phyloP scores from a whole-genome alignment of 768 basidiomycete genomes.

The Collybiopsis confluens region DNA sequence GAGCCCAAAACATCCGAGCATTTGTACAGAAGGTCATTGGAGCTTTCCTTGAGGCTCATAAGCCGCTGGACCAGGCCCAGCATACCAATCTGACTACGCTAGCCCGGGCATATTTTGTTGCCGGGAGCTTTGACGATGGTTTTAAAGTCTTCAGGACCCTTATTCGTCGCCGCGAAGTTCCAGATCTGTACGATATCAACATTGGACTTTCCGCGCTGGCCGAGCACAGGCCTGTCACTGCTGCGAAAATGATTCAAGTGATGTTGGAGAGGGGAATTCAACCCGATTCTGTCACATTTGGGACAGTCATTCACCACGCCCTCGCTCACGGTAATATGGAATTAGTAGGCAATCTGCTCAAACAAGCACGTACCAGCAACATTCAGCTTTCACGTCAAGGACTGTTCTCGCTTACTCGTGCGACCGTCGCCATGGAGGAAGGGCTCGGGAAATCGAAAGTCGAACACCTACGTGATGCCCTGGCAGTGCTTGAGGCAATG shows the following conservation, averaged over 20 bases:
- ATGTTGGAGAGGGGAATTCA: slow-evolving; percentile 45
- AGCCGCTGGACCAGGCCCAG: slow-evolving; percentile 41
- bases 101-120: slow-evolving; percentile 58
- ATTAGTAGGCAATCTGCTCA: slow-evolving; percentile 40
- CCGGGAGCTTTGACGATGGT: slow-evolving; percentile 44
- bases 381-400: slow-evolving; percentile 42
- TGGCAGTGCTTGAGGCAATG: slow-evolving; percentile 38
- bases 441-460: background rate
- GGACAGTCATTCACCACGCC: slow-evolving; percentile 61
- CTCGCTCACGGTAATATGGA: slow-evolving; percentile 36
- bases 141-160: slow-evolving; percentile 44
- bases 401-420: slow-evolving; percentile 42
- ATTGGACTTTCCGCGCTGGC: slow-evolving; percentile 56
- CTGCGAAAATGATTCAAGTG: slow-evolving; percentile 40
- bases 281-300: slow-evolving; percentile 54
- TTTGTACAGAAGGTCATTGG: slow-evolving; percentile 6
- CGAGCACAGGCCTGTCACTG: slow-evolving; percentile 40
- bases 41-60: slow-evolving; percentile 39
- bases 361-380: slow-evolving; percentile 32
- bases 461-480: slow-evolving; percentile 35
- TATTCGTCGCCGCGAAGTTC: slow-evolving; percentile 43
- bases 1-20: background rate
- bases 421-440: slow-evolving; percentile 23
- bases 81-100: slow-evolving; percentile 55
- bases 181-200: slow-evolving; percentile 64